Evolutionary conservation across 202 grass and related monocot species (phyloP).

Genomic region (Brachypodium distachyon): DNA sequence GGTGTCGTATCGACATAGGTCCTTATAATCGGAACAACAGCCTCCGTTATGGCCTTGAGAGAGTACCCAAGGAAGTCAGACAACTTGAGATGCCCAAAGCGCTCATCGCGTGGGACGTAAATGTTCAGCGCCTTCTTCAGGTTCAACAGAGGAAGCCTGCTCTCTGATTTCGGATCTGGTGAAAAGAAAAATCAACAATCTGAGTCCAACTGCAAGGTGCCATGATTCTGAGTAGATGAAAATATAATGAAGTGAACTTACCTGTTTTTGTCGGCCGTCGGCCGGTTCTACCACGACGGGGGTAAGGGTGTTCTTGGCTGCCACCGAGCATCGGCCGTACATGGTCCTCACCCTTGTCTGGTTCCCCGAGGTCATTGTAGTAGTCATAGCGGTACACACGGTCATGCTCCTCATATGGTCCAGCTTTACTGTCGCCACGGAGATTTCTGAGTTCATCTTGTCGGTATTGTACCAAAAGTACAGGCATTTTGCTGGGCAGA

Average conservation of each 20-base stretch:
- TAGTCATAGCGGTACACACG: slow-evolving; percentile 70
- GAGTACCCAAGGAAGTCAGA: slow-evolving; percentile 67
- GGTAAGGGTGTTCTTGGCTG: slow-evolving; percentile 60
- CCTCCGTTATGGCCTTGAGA: slow-evolving; percentile 48
- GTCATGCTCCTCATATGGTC: slow-evolving; percentile 55
- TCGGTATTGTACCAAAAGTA: slow-evolving; percentile 38
- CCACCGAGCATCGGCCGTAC: slow-evolving; percentile 61
- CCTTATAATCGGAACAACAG: slow-evolving; percentile 35
- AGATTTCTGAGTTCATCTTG: slow-evolving; percentile 62
- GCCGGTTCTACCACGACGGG: slow-evolving; percentile 70
- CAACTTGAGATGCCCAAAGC: slow-evolving; percentile 82
- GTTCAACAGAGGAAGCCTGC: slow-evolving; percentile 29
- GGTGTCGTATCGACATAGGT: slow-evolving; percentile 37
- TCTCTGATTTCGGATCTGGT: slow-evolving; percentile 74
- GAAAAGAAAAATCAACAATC: not conserved
- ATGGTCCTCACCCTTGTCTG: slow-evolving; percentile 30
- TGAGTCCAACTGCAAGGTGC: not conserved
- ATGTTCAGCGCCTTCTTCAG: slow-evolving; percentile 29
- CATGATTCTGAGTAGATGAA: not conserved
- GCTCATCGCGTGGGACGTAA: slow-evolving; percentile 73
- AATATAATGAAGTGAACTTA: not conserved
- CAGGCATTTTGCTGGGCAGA: slow-evolving; percentile 68
- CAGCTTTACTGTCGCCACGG: slow-evolving; percentile 34
- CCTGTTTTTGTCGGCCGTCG: slow-evolving; percentile 26
- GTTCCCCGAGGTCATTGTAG: slow-evolving; percentile 76